phyloP scores from a whole-genome alignment of 345 rosid genomes.

The Moricandia moricandioides region DNA sequence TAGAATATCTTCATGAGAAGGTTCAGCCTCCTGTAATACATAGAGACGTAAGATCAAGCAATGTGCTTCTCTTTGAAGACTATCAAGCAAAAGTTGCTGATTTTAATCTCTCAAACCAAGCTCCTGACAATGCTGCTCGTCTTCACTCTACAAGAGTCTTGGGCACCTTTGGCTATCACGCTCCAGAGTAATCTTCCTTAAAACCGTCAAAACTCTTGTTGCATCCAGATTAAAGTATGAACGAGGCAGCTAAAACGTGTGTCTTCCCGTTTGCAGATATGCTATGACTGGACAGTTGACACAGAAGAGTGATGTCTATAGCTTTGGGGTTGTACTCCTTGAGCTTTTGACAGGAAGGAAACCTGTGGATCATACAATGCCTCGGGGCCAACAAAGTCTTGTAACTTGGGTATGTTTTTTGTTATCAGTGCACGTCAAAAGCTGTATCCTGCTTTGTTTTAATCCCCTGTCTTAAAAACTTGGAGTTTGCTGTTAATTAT shows the following conservation, averaged over 20 bases:
- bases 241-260: background rate
- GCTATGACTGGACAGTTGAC: constrained; percentile 43
- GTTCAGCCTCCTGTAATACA: constrained; percentile 82
- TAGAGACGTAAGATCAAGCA: constrained; percentile 96
- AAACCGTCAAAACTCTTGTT: background rate
- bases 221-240: background rate
- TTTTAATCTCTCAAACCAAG: constrained; percentile 94
- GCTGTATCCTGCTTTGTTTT: background rate
- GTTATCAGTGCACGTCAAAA: background rate
- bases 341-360: constrained; percentile 42
- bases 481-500: background rate
- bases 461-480: background rate
- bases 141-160: constrained; percentile 98
- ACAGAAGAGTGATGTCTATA: constrained; percentile 38
- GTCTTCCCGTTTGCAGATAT: constrained; percentile 27
- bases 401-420: constrained; percentile 35
- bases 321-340: constrained; percentile 39
- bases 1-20: constrained; percentile 95
- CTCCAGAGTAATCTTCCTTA: constrained; percentile 78
- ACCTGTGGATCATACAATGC: constrained; percentile 42
- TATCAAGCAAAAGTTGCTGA: constrained; percentile 94
- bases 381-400: constrained; percentile 41
- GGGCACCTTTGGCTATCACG: constrained; percentile 98
- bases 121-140: constrained; percentile 99
- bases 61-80: constrained; percentile 92